Evolutionary conservation across 2,329 filamentous ascomycete species (phyloP).

Genomic region (Cladorrhinum sp.): DNA sequence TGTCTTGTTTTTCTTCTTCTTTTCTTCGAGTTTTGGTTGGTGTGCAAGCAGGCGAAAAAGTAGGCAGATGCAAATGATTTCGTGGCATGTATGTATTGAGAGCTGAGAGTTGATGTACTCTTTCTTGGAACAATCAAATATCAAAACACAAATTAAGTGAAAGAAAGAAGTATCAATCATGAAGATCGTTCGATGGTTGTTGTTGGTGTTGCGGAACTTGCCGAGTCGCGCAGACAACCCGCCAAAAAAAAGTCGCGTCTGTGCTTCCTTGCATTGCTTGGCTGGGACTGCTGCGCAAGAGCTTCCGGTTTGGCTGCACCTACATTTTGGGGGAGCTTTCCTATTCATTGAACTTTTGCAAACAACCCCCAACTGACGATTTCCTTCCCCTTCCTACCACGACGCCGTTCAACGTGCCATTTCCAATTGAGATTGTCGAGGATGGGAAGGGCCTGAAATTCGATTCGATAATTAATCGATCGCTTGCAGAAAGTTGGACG

Average conservation of each 20-base stretch:
- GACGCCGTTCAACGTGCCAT: not conserved
- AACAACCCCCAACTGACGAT: not conserved
- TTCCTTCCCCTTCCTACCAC: not conserved
- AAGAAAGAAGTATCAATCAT: not conserved
- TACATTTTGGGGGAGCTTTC: not conserved
- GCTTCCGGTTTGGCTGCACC: not conserved
- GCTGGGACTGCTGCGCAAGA: not conserved
- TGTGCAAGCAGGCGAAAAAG: no score
- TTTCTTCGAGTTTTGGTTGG: no score
- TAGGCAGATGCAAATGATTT: not conserved
- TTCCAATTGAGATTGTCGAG: not conserved
- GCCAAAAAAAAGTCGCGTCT: slow-evolving; percentile 23
- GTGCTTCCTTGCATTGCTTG: slow-evolving; percentile 11
- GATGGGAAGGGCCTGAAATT: not conserved
- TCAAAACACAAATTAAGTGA: no score
- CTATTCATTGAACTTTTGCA: not conserved
- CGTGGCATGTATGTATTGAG: not conserved
- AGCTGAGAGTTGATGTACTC: not conserved
- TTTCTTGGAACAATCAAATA: not conserved
- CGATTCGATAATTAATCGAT: no score
- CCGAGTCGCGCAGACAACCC: slow-evolving; percentile 18
- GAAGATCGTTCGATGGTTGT: not conserved
- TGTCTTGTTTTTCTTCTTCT: no score
- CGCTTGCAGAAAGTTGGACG: no score
- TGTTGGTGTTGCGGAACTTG: slow-evolving; percentile 17